Evolutionary conservation across 2,329 filamentous ascomycete genomes (phyloP), one percentile per base, ranked within the genome.

Genomic region (Emmonsiellopsis sp.): DNA sequence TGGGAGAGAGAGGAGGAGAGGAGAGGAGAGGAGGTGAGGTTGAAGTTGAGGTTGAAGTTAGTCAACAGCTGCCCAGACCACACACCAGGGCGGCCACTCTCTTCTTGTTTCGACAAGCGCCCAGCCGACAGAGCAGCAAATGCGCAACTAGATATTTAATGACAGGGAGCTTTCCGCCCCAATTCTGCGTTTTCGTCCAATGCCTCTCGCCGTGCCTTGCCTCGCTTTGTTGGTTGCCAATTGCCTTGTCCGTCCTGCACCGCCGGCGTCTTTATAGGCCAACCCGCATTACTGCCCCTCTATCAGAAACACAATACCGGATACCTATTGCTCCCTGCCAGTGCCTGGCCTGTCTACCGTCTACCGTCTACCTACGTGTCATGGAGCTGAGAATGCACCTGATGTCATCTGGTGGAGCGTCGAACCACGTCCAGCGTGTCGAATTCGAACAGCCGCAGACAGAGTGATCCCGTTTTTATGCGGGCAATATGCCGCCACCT

Each of bases 101-200:
- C 10, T 40, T 41, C 10, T 40, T 11, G 52, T 54, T 54, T 54
- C 52, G 48, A 54, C 41, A 54, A 45, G 52, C 52, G 52, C 52
- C 46, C 43, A 43, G 50, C 26, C 35, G 32, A 40, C n/a, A n/a
- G n/a, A n/a, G n/a, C n/a, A n/a, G n/a, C n/a, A n/a, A n/a, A n/a
- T n/a, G n/a, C n/a, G n/a, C n/a, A n/a, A n/a, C 20, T 26, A 5
- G 20, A 26, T 26, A 26, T 26, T 26, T 26, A 26, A 26, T 5
- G 20, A 5, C 20, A 26, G 20, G 20, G 20, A 26, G 20, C 20
- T 26, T 26, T 5, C 20, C 20, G 20, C 20, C 20, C 20, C 20
- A 26, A 26, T 3, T 1, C 20, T 26, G 20, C 20, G 20, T 26
- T 26, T 26, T 26, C 20, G 20, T 26, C 20, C 20, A 26, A 5